These are phyloP conservation scores for Eremothecium gossypii DNA, from an alignment of 1,139 yeast species.

Conservation along the genomic window DNA sequence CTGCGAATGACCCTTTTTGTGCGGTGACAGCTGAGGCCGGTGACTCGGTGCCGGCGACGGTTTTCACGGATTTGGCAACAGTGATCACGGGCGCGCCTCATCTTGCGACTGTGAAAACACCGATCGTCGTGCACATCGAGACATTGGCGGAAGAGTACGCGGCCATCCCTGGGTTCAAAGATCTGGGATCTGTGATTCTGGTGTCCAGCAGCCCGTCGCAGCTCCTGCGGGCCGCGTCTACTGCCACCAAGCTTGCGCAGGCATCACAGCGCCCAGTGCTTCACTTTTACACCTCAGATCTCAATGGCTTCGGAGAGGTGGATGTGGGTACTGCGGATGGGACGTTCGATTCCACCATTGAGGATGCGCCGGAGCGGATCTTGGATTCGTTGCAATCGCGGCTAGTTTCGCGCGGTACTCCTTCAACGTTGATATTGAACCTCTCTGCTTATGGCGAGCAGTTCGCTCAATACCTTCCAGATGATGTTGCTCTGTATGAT, in stretches of 20 bases:
- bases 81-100: conserved; percentile 53
- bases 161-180: conserved; percentile 59
- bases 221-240: conserved; percentile 39
- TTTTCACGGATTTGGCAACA: conserved; percentile 43
- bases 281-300: conserved; percentile 39
- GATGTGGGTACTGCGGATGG: too few species aligned
- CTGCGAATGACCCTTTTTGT: conserved; percentile 25
- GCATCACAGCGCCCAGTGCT: conserved; percentile 47
- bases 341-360: too few species aligned
- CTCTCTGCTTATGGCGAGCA: conserved; percentile 50
- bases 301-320: too few species aligned
- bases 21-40: neutral
- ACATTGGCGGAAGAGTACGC: conserved; percentile 52
- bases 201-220: conserved; percentile 54
- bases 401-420: conserved; percentile 10
- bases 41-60: conserved; percentile 15
- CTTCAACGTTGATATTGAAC: conserved; percentile 47
- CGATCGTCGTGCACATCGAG: conserved; percentile 55
- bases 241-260: conserved; percentile 48
- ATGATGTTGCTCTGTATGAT: conserved; percentile 43
- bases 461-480: conserved; percentile 37
- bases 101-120: conserved; percentile 39
- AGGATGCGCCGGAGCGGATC: too few species aligned
- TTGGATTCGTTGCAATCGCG: too few species aligned
- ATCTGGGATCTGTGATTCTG: conserved; percentile 52